Evolutionary conservation across 305 asterid genomes (phyloP).

Genomic region (Solanum hybrid): DNA sequence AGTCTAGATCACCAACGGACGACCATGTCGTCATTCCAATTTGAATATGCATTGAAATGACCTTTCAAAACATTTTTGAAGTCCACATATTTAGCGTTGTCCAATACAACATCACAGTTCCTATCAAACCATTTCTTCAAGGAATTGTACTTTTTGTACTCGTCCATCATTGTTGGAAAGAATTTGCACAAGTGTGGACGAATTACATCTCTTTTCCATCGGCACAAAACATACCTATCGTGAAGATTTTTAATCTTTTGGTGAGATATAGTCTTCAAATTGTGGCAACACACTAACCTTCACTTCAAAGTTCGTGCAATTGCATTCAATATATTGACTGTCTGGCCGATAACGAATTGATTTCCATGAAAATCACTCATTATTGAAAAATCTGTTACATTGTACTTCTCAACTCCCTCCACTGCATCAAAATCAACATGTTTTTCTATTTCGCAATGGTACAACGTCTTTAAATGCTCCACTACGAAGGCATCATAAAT

Average conservation of each 20-base stretch:
- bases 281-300: neutral
- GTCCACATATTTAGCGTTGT: neutral
- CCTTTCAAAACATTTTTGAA: neutral
- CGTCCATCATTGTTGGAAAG: neutral
- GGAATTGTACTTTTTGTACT: neutral
- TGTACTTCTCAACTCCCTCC: neutral
- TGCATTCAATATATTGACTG: neutral
- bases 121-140: neutral
- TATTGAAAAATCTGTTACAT: neutral
- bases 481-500: neutral
- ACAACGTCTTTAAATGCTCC: neutral
- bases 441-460: neutral
- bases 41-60: neutral
- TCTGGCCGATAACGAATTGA: neutral
- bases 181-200: neutral
- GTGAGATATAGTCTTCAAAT: neutral
- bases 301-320: neutral
- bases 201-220: neutral
- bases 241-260: neutral
- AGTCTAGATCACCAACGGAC: neutral
- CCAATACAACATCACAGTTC: neutral
- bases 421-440: neutral
- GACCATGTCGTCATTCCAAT: neutral
- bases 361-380: neutral
- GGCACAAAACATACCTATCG: neutral